Evolutionary conservation across 805 yeast genomes (phyloP).

Genomic region (Spathaspora boniae): DNA sequence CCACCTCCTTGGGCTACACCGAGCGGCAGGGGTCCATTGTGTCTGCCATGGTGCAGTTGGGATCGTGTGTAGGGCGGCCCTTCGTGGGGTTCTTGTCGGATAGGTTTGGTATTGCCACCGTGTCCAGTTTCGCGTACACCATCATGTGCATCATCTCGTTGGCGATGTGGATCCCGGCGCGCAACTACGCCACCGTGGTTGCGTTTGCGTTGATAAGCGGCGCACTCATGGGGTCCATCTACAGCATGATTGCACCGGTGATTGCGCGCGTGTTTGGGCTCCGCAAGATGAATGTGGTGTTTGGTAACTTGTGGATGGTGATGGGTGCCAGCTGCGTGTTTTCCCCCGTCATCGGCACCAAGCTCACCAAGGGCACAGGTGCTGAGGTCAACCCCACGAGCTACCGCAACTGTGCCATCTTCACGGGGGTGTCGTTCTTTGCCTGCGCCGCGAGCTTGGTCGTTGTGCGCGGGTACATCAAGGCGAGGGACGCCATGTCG

Average conservation of each 20-base stretch:
- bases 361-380: constrained; percentile 35
- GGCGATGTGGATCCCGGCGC: constrained; percentile 47
- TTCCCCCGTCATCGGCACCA: constrained; percentile 60
- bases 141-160: constrained; percentile 26
- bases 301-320: constrained; percentile 52
- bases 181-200: constrained; percentile 53
- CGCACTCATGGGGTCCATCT: constrained; percentile 57
- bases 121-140: constrained; percentile 24
- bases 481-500: constrained; percentile 41
- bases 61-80: constrained; percentile 56
- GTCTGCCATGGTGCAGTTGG: constrained; percentile 58
- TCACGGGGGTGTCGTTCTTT: constrained; percentile 54
- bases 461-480: constrained; percentile 52
- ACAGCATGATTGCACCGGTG: constrained; percentile 53
- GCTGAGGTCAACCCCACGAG: constrained; percentile 37
- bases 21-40: constrained; percentile 54
- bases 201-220: constrained; percentile 54
- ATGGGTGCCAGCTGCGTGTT: constrained; percentile 50
- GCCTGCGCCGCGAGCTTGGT: constrained; percentile 42
- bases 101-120: constrained; percentile 48
- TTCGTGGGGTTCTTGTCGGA: constrained; percentile 50
- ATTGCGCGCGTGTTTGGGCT: constrained; percentile 53
- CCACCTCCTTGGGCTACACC: constrained; percentile 56
- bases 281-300: constrained; percentile 44
- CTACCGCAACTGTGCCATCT: constrained; percentile 52